Percentiles rank a stretch among this genome's conserved stretches.
phyloP scores from a whole-genome alignment of 805 yeast species.

The Brettanomyces nanus region DNA sequence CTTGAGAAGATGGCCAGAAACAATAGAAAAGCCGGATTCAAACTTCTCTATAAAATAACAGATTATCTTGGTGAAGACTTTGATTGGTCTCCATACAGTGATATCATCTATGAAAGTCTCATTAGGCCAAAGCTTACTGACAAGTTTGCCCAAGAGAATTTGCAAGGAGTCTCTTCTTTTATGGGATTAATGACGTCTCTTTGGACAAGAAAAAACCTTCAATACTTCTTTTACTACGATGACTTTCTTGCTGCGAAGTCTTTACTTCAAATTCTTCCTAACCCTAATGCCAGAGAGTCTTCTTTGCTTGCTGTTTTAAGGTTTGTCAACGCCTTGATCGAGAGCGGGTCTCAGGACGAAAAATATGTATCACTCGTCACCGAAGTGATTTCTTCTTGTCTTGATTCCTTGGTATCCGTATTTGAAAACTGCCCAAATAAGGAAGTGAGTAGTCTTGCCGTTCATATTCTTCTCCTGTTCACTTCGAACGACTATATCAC shows the following conservation, averaged over 20 bases:
- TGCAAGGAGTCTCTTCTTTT: conserved; percentile 76
- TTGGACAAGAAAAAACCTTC: conserved; percentile 38
- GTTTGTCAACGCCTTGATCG: conserved; percentile 40
- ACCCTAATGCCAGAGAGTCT: conserved; percentile 53
- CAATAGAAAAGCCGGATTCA: conserved; percentile 62
- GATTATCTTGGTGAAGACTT: conserved; percentile 38
- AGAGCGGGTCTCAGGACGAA: conserved; percentile 33
- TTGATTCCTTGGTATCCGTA: conserved; percentile 42
- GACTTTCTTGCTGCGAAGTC: conserved; percentile 47
- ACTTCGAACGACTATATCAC: conserved; percentile 52
- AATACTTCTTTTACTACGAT: conserved; percentile 47
- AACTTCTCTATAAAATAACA: conserved; percentile 52
- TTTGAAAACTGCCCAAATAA: conserved; percentile 33
- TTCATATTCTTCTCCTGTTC: conserved; percentile 42
- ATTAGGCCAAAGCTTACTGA: conserved; percentile 53
- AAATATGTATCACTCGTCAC: conserved; percentile 41
- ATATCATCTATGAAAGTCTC: conserved; percentile 42
- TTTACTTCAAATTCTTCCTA: conserved; percentile 44
- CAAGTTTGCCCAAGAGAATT: conserved; percentile 65
- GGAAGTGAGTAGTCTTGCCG: conserved; percentile 44
- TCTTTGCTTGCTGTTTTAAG: conserved; percentile 51
- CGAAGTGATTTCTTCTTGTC: conserved; percentile 48
- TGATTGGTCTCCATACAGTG: conserved; percentile 50
- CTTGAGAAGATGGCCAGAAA: conserved; percentile 42
- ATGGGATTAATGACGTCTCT: conserved; percentile 58